Evolutionary conservation across 495 filamentous ascomycete species (phyloP).

Genomic region (Aspergillus egyptiacus): DNA sequence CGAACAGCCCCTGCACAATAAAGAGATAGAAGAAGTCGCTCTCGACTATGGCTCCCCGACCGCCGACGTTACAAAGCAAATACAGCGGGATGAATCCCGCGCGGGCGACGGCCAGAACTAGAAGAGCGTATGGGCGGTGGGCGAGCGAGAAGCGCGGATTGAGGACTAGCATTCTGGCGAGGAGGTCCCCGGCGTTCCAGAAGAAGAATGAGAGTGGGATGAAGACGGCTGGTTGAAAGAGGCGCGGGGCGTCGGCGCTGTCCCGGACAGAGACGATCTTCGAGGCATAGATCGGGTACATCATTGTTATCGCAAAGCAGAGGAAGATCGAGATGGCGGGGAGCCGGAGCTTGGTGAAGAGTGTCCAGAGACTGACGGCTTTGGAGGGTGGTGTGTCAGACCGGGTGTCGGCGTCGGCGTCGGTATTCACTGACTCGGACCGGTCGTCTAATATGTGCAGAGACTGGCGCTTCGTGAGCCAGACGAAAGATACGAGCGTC

Average conservation of each 20-base stretch:
- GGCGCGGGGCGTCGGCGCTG: slow-evolving; percentile 40
- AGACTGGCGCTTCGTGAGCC: slow-evolving; percentile 44
- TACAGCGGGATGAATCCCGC: slow-evolving; percentile 77
- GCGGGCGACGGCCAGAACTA: slow-evolving; percentile 57
- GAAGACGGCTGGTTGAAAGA: slow-evolving; percentile 70
- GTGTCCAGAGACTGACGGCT: slow-evolving; percentile 55
- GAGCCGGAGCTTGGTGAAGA: slow-evolving; percentile 71
- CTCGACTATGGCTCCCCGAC: slow-evolving; percentile 57
- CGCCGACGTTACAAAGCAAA: slow-evolving; percentile 77
- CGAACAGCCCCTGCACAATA: slow-evolving; percentile 77
- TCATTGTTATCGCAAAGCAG: slow-evolving; percentile 81
- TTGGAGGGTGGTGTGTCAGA: slow-evolving; percentile 33
- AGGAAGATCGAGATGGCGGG: slow-evolving; percentile 64
- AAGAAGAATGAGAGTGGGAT: slow-evolving; percentile 86
- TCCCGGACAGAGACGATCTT: slow-evolving; percentile 65
- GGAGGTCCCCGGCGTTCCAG: slow-evolving; percentile 88
- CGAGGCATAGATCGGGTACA: slow-evolving; percentile 87
- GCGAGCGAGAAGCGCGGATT: slow-evolving; percentile 55
- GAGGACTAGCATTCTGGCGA: slow-evolving; percentile 65
- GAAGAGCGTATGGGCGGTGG: slow-evolving; percentile 55
- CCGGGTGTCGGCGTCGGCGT: not conserved
- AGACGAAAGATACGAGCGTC: slow-evolving; percentile 55
- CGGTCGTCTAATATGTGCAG: slow-evolving; percentile 17
- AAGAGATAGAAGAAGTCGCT: slow-evolving; percentile 87
- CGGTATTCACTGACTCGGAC: not conserved